Evolutionary conservation across 1,284 basidiomycete genomes (phyloP).

Genomic region (Austroboletus novae-zelandiae): DNA sequence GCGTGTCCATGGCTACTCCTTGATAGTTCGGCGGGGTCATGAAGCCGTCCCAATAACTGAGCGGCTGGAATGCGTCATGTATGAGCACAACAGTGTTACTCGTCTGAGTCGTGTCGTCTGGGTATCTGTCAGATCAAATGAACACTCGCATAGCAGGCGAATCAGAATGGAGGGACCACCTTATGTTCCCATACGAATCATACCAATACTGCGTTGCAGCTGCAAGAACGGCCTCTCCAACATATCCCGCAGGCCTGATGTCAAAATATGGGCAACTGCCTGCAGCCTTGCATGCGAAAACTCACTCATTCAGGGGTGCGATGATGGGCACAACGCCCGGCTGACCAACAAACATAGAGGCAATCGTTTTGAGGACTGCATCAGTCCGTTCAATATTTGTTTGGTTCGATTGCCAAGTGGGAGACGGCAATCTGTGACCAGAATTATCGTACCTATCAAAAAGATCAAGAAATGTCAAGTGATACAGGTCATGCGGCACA

Average conservation of each 20-base stretch:
- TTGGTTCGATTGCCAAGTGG: constrained; percentile 71
- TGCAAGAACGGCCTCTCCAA: constrained; percentile 51
- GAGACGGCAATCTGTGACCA: constrained; percentile 62
- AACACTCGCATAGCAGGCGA: background rate
- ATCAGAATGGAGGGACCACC: constrained; percentile 40
- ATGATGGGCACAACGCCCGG: constrained; percentile 66
- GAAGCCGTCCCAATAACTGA: constrained; percentile 74
- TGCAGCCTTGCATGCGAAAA: constrained; percentile 7
- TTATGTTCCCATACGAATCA: constrained; percentile 73
- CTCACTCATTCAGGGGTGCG: constrained; percentile 76
- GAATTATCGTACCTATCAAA: constrained; percentile 78
- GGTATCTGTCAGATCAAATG: constrained; percentile 42
- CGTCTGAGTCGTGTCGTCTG: constrained; percentile 54
- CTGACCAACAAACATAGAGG: constrained; percentile 56
- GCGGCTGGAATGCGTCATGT: constrained; percentile 83
- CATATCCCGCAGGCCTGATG: constrained; percentile 75
- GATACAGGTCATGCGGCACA: constrained; percentile 15
- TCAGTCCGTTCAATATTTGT: constrained; percentile 72
- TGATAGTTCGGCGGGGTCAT: constrained; percentile 55
- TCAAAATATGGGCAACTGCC: constrained; percentile 3
- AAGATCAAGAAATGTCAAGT: constrained; percentile 1
- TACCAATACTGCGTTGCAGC: constrained; percentile 70
- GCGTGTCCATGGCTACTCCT: constrained; percentile 82
- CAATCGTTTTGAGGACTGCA: constrained; percentile 63
- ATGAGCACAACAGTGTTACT: constrained; percentile 70